A percentile compares a stretch with the other conserved stretches of the same genome.
Conservation (phyloP, 202 grass and related monocot species). For the Alloteropsis angusta region DNA sequence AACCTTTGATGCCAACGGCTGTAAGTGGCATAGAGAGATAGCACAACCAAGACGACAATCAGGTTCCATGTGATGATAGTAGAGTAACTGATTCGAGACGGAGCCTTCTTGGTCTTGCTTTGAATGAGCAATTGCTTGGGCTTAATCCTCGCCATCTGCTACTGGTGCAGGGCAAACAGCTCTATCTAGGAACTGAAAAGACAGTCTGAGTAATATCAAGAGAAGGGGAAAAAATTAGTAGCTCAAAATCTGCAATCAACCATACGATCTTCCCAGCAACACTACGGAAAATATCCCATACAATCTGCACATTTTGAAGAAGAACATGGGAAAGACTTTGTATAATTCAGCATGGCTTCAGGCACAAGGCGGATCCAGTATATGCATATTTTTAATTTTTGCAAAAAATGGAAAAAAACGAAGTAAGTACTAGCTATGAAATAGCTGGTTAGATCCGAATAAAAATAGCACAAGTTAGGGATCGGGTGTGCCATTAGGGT, state of each 20-base stretch:
- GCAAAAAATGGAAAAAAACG: neutral
- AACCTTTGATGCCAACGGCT: conserved; percentile 69
- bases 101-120: conserved; percentile 85
- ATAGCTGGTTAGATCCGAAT: neutral
- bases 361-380: neutral
- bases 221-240: neutral
- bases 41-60: conserved; percentile 57
- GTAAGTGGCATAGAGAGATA: conserved; percentile 79
- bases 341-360: neutral
- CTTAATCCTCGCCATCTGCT: conserved; percentile 83
- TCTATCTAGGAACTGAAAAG: neutral
- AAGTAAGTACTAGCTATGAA: neutral
- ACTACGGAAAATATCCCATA: neutral
- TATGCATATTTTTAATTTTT: neutral
- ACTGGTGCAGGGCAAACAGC: neutral
- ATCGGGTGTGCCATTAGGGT: neutral
- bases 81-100: conserved; percentile 61
- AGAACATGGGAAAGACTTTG: neutral
- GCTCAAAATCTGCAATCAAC: neutral
- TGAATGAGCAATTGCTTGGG: conserved; percentile 84
- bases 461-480: neutral
- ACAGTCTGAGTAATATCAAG: neutral
- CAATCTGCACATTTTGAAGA: no score
- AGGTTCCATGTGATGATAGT: conserved; percentile 68
- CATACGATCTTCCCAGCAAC: neutral